phyloP scores from a whole-genome alignment of 2,329 filamentous ascomycete species.

The Spiromastix sp. region DNA sequence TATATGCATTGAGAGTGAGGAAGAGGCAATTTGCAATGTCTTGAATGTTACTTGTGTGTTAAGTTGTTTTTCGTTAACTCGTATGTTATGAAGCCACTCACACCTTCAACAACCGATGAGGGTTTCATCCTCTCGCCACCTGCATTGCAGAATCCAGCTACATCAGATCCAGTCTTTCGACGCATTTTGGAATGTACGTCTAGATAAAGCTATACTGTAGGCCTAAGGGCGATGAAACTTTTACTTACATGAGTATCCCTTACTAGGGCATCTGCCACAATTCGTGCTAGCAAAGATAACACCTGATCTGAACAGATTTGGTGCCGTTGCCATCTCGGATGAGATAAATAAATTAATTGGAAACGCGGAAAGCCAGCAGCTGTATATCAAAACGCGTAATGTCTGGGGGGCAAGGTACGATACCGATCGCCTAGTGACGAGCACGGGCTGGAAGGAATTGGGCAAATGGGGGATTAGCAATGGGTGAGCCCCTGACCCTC shows the following conservation, averaged over 20 bases:
- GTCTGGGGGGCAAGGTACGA: conserved; percentile 18
- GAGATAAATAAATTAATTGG: conserved; percentile 14
- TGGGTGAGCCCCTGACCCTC: conserved; percentile 12
- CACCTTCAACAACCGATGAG: conserved; percentile 11
- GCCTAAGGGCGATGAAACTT: too few species aligned
- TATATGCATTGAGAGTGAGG: too few species aligned
- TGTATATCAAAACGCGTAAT: conserved; percentile 17
- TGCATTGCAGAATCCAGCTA: conserved; percentile 14
- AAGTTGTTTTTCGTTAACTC: too few species aligned
- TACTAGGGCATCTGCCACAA: conserved; percentile 14
- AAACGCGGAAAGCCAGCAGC: conserved; percentile 17
- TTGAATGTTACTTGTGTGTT: too few species aligned
- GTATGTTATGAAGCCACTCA: too few species aligned
- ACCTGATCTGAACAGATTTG: conserved; percentile 10
- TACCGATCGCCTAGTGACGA: conserved; percentile 15
- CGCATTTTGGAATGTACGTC: conserved; percentile 12
- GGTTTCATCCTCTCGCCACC: conserved; percentile 13
- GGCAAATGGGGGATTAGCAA: conserved; percentile 19
- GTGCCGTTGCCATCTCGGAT: conserved; percentile 14
- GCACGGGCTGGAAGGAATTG: conserved; percentile 18
- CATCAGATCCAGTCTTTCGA: conserved; percentile 12
- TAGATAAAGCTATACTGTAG: too few species aligned
- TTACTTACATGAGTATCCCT: too few species aligned
- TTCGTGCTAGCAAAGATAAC: not conserved
- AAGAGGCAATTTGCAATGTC: too few species aligned